Base-by-base conservation (phyloP, 768 basidiomycete species). In the Nevesoporus exiguus region DNA sequence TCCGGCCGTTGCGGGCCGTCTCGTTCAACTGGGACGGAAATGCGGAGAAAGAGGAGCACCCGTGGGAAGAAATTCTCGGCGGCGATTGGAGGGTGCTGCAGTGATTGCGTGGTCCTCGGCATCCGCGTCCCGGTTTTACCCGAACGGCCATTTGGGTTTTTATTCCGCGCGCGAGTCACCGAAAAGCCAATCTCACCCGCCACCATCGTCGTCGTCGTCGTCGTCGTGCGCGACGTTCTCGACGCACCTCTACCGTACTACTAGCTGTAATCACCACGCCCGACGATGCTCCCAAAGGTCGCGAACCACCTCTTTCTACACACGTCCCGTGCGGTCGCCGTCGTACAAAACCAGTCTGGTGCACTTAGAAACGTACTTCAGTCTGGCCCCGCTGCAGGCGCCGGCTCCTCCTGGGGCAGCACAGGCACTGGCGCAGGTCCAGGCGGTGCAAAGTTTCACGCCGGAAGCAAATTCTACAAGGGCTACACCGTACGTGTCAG, bases 261-360 rank as follows among this genome's bases (percentile, higher is more conserved):
- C 11, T 36, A 49, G 10, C 34, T 45, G 47, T 54, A 58, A 47
- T 56, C 33, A 27, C n/a, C n/a, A n/a, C n/a, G n/a, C n/a, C n/a
- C n/a, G n/a, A n/a, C 61, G 21, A 93, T 93, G 90, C 74, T 93
- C 65, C 90, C 90, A 47, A 90, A 90, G 71, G 85, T 88, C 73
- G 85, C 88, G 29, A 86, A 84, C n/a, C 83, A 86, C 47, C 76
- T 93, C 49, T 73, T 93, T 31, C 82, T 90, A 56, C 84, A 85
- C 59, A 88, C 87, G 0, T 79, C 85, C 14, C 85, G 90, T 64
- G 88, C 86, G 15, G 90, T 84, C 44, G 82, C 86, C 0, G 81
- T 84, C 45, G 85, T 87, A 52, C 88, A 91, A 61, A 83, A 84
- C 57, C 88, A 88, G 67, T 78, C 78, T 5, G 73, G 78, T 5